Base-by-base conservation (phyloP, 768 basidiomycete genomes). In the Suillus brevipes region DNA sequence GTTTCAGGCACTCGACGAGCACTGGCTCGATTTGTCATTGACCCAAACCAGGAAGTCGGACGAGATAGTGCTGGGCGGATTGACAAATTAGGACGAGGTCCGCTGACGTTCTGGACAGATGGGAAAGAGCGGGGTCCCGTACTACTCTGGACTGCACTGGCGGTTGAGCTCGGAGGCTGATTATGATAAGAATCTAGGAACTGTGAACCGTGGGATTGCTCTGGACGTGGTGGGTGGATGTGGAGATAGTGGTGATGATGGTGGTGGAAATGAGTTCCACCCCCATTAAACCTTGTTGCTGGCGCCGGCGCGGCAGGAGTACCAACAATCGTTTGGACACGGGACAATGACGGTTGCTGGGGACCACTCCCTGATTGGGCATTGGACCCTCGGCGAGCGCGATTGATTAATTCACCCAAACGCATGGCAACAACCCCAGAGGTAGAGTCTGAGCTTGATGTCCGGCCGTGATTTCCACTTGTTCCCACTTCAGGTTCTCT, bases 21-120 rank as follows among this genome's bases (percentile, higher is more conserved):
- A 18, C 37, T 59, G 5, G 40, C 25, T 59, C 58, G 25, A 59
- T 40, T 42, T 18, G 58, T 59, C 58, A 59, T 57, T 38, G 56
- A 59, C 18, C 58, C 58, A 59, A 59, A 59, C 58, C 58, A 59
- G 23, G 58, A 59, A 59, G 58, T 59, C 28, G 58, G 58, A 25
- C 58, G 58, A 1, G 58, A 42, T 31, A 59, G 58, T 18, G 40
- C 40, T 59, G 36, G 58, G 58, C 58, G 58, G 31, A 6, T 37
- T 13, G 58, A 42, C 25, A 28, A 18, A 59, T 28, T 59, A 31
- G 38, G 58, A 42, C 58, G 58, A 42, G 18, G 58, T 42, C 58
- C 58, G 40, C 40, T 42, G 40, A 28, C 25, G 28, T 42, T 59
- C 58, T 59, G 58, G 25, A 10, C n/a, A 42, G 58, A 20, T 31